phyloP scores from a whole-genome alignment of 495 filamentous ascomycete genomes.

The Chaetomidium leptoderma region DNA sequence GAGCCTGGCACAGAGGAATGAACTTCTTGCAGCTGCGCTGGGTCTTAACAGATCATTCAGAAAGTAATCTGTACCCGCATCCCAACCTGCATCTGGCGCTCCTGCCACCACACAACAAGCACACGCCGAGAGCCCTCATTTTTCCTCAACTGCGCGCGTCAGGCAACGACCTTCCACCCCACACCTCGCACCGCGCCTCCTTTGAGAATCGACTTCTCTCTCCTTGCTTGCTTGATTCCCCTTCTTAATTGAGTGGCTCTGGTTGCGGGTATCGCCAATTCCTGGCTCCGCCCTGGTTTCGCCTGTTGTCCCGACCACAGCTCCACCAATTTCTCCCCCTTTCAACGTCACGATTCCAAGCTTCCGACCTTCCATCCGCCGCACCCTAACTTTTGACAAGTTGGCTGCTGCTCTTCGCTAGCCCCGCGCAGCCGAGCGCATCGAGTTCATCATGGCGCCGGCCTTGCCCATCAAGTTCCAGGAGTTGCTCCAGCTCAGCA shows the following conservation, averaged over 20 bases:
- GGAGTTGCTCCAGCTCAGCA: conserved; percentile 82
- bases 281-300: conserved; percentile 11
- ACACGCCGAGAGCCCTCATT: conserved; percentile 13
- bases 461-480: conserved; percentile 85
- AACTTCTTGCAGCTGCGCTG: conserved; percentile 15
- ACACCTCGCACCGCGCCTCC: background rate
- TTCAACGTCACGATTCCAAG: conserved; percentile 18
- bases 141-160: conserved; percentile 16
- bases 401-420: conserved; percentile 30
- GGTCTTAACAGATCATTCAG: conserved; percentile 32
- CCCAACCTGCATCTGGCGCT: background rate
- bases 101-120: conserved; percentile 14
- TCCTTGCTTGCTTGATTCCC: conserved; percentile 10
- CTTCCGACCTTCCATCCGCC: conserved; percentile 12
- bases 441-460: conserved; percentile 41
- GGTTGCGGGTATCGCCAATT: conserved; percentile 6
- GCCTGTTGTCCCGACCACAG: conserved; percentile 8
- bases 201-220: background rate
- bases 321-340: conserved; percentile 25
- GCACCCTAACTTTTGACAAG: conserved; percentile 31
- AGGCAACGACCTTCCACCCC: conserved; percentile 8
- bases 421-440: conserved; percentile 37
- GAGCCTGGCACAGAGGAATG: background rate
- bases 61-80: conserved; percentile 19
- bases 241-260: conserved; percentile 7